Evolutionary conservation across 2,329 filamentous ascomycete genomes (phyloP).

Genomic region (Graphiopsis chlorocephala): DNA sequence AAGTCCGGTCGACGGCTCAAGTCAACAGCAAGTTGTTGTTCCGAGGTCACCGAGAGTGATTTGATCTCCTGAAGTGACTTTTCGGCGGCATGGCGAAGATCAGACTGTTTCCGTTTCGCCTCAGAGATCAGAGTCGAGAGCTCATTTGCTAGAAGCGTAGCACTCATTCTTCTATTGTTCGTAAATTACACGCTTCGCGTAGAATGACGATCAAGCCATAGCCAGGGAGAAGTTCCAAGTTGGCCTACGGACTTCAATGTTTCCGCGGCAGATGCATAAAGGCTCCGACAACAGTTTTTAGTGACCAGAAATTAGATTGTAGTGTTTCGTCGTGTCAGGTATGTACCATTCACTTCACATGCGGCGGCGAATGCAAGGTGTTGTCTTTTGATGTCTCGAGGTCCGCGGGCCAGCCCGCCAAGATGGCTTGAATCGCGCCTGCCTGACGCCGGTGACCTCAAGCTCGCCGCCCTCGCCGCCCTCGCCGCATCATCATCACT

Average conservation of each 20-base stretch:
- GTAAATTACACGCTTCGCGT: not conserved
- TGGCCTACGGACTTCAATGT: not conserved
- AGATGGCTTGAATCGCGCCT: conserved; percentile 11
- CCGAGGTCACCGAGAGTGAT: conserved; percentile 67
- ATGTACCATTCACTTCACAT: not conserved
- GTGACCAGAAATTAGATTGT: not conserved
- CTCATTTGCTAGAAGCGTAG: conserved; percentile 32
- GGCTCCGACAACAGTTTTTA: not conserved
- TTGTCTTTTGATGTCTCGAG: not conserved
- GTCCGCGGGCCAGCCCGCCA: conserved; percentile 7
- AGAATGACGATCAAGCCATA: conserved; percentile 4
- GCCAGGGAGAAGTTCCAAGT: not conserved
- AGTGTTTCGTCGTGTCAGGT: not conserved
- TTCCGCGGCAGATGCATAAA: not conserved
- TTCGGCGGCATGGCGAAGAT: conserved; percentile 86
- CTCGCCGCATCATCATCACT: not conserved
- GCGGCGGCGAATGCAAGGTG: conserved; percentile 12
- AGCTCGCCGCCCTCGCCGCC: conserved; percentile 10
- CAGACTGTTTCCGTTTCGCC: conserved; percentile 90
- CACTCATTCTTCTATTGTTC: conserved; percentile 25
- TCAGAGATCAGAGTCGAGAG: conserved; percentile 49
- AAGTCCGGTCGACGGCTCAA: conserved; percentile 78
- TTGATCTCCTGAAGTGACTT: conserved; percentile 90
- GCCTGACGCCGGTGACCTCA: not conserved
- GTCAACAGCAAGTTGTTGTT: conserved; percentile 73